These are phyloP conservation scores for Luvunga scandens DNA, from an alignment of 345 rosid genomes.

Conservation along the genomic window DNA sequence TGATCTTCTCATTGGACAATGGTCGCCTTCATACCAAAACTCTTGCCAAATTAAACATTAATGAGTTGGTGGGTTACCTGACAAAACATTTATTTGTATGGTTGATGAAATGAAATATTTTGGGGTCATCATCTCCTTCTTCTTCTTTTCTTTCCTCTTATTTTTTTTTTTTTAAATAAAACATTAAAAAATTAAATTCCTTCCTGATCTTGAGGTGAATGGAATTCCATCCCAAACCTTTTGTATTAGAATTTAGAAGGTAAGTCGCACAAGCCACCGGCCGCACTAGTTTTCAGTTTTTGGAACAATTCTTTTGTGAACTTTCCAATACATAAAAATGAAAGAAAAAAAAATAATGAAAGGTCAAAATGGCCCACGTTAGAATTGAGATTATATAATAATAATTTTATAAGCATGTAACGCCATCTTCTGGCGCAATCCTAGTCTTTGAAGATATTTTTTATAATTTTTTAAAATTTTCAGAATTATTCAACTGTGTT, in stretches of 20 bases:
- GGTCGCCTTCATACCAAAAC: neutral
- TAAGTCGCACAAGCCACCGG: neutral
- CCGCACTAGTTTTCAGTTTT: neutral
- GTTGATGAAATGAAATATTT: neutral
- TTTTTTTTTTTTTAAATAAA: no score
- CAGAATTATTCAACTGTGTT: neutral
- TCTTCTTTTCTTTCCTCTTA: neutral
- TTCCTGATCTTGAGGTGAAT: neutral
- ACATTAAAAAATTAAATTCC: neutral
- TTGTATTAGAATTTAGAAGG: neutral
- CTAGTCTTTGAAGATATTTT: neutral
- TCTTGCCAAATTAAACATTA: neutral
- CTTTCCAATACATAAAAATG: neutral
- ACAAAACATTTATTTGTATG: constrained; percentile 1
- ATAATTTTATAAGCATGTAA: neutral
- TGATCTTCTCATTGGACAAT: neutral
- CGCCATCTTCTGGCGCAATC: neutral
- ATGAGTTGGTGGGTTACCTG: constrained; percentile 4
- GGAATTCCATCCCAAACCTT: neutral
- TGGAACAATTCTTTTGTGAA: neutral
- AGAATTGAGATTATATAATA: neutral
- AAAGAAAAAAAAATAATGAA: neutral
- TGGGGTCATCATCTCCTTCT: neutral
- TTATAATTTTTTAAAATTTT: neutral
- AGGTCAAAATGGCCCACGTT: neutral